Evolutionary conservation across 1,139 yeast species (phyloP), one percentile per base, ranked within the genome.

Genomic region (Suhomyces terraborum): DNA sequence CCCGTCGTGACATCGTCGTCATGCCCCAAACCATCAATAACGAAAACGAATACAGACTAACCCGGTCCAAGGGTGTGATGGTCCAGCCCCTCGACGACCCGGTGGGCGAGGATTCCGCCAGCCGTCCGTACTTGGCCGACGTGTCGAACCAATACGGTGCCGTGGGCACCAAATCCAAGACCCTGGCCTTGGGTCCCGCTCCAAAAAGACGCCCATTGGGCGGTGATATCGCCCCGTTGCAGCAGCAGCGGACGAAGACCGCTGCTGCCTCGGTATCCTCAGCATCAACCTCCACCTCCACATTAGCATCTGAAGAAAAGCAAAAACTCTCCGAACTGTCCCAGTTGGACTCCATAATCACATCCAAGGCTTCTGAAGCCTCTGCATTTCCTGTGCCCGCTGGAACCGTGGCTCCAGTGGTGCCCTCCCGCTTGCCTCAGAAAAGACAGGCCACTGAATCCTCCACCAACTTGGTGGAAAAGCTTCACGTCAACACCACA

Each of bases 371-470:
- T 10, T 13, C 35, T 20, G 32, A 24, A 4, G 20, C 23, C 12
- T 12, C 16, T 14, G 27, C 30, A 12, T 25, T 25, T 20, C 8
- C 31, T 8, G 20, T 18, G 8, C 36, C 38, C 16, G n/a, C 34
- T n/a, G 21, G 22, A 2, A 16, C 38, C 8, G 23, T 26, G 23
- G 34, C 35, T n/a, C 33, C 39, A 13, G 39, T 49, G 6, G 58
- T 63, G 16, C 69, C 74, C 24, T 61, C 76, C 34, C 67, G 82
- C 49, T 58, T 77, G 59, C 81, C 83, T 5, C 69, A 75, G 47
- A 79, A 79, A 49, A 64, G 83, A 50, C 80, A 69, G 52, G 82
- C 82, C 2, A 75, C 82, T 6, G 80, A 75, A 50, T 72, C 79
- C 20, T 70, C 77, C 28, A 70, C 79, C 5, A 74, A 73, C 52